Base-by-base conservation (phyloP, 2,329 filamentous ascomycete species). In the Paraphaeosphaeria minitans region DNA sequence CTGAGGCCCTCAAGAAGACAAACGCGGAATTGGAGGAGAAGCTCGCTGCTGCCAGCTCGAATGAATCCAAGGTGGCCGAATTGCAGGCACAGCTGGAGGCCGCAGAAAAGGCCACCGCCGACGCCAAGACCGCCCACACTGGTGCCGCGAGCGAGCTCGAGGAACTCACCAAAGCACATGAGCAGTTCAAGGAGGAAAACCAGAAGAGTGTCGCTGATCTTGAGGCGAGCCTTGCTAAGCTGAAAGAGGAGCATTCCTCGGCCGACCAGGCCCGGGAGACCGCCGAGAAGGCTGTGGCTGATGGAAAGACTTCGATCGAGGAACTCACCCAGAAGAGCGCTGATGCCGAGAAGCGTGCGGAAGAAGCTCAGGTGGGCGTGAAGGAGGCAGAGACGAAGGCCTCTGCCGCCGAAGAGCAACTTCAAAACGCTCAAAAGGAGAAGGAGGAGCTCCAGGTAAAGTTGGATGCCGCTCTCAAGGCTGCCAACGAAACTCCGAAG, bases 161-260 rank as follows among this genome's bases (percentile, higher is more conserved):
- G n/a, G 50, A 53, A 24, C 22, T 53, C 13, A 53, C 37, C 33
- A 53, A 53, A 37, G 37, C 22, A 24, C 50, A 31, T 21, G 35
- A 31, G 16, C 27, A 14, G 22, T 19, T 53, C 22, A 53, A 53
- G 24, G 50, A 51, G 22, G 48, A 53, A 37, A 42, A 43, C 6
- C 19, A 29, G 35, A 53, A 53, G 37, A 16, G 19, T 3, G 50
- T 42, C 22, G 50, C 50, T 3, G 95, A 53, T 6, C n/a, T 53
- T 0, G 50, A 53, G 9, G 24, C 37, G 1, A 42, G 24, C 50
- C 50, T 53, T 16, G 50, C 50, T 14, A 29, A 43, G 27, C 13
- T 31, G n/a, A 53, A 53, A 24, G 50, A 53, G 16, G 22, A 53
- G 6, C 12, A 29, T 24, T 53, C 27, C 12, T 53, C 50, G 35